These are phyloP conservation scores for Fragaria vesca DNA, from an alignment of 306 rosid species.

Conservation along the genomic window DNA sequence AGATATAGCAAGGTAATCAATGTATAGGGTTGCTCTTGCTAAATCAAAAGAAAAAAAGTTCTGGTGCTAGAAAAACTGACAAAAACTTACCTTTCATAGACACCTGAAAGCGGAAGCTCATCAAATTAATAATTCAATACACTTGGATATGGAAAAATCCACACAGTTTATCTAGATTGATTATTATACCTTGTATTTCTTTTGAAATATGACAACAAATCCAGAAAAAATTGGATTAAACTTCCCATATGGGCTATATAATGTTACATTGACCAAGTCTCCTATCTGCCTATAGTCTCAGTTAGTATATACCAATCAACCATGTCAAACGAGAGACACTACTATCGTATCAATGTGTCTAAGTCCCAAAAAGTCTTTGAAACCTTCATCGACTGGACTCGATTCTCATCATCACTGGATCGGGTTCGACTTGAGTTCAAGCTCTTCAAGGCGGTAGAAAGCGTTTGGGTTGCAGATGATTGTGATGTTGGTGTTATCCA, in stretches of 20 bases:
- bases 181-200: not conserved
- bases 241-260: not conserved
- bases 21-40: not conserved
- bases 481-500: not conserved
- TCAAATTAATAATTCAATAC: not conserved
- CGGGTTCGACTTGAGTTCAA: not conserved
- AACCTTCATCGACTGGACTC: not conserved
- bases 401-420: not conserved
- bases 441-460: not conserved
- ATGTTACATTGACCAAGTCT: not conserved
- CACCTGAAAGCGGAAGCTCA: not conserved
- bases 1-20: not conserved
- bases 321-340: not conserved
- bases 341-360: slow-evolving; percentile 5
- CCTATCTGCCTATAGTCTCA: not conserved
- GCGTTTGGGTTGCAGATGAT: not conserved
- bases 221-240: not conserved
- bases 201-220: not conserved
- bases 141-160: slow-evolving; percentile 1
- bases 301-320: not conserved
- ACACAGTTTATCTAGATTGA: not conserved
- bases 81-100: not conserved
- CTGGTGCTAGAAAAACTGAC: too few species aligned
- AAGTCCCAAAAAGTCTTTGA: not conserved
- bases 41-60: too few species aligned